Evolutionary conservation across 2,329 filamentous ascomycete species (phyloP).

Genomic region (Paraconiothyrium sp.): DNA sequence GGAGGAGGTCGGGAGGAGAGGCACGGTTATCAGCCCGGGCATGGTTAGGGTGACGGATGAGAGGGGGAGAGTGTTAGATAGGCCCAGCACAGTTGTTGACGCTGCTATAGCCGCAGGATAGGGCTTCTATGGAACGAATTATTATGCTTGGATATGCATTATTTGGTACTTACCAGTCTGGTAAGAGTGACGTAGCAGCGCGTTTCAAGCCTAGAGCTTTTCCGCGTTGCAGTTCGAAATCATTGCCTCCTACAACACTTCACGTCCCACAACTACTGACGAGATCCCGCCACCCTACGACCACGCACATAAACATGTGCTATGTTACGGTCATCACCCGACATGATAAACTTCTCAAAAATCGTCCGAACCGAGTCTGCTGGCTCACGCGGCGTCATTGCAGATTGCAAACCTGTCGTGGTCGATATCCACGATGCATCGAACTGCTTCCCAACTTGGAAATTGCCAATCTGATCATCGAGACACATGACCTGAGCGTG

Average conservation of each 20-base stretch:
- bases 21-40: conserved; percentile 34
- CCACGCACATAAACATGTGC: conserved; percentile 56
- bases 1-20: conserved; percentile 35
- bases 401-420: conserved; percentile 26
- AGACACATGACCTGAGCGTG: conserved; percentile 65
- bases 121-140: no score
- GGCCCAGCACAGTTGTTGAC: conserved; percentile 19
- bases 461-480: conserved; percentile 64
- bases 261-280: background rate
- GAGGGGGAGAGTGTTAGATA: conserved; percentile 13
- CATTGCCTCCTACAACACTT: background rate
- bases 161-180: no score
- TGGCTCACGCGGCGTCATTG: conserved; percentile 64
- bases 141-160: no score
- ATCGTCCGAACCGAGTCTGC: conserved; percentile 57
- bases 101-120: conserved; percentile 10
- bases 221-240: background rate
- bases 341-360: conserved; percentile 73
- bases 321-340: conserved; percentile 71
- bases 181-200: background rate
- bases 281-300: conserved; percentile 8
- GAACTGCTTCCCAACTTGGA: conserved; percentile 69
- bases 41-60: conserved; percentile 25
- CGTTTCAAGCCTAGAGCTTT: background rate
- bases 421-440: conserved; percentile 65